Base-by-base conservation (phyloP, 2,329 filamentous ascomycete species). In the Rosellinia necatrix region DNA sequence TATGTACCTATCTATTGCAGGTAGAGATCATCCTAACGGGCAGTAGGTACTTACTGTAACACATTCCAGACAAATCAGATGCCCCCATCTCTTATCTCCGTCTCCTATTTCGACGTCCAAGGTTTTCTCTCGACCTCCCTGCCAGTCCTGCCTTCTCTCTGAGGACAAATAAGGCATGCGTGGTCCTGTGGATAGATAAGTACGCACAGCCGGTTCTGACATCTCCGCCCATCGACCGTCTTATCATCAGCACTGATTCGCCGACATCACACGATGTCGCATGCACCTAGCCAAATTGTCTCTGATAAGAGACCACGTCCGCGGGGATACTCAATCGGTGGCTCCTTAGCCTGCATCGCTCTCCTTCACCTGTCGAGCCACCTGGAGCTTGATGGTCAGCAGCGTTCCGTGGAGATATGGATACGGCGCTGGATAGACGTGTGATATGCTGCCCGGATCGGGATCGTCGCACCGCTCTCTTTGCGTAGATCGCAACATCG, bases 231-330 rank as follows among this genome's bases (percentile, higher is more conserved):
- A 43, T 37, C 53, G 43, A 27, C 54, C 44, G 15, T 25, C 64
- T 66, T 68, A 68, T 67, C 66, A 59, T 44, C 35, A 25, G 48
- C 51, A 47, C 55, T 68, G 60, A 67, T 67, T 66, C 64, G 64
- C 60, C 51, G 44, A 46, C 46, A 24, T 40, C 30, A 42, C 32
- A 42, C 32, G 43, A 52, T 49, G 48, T 15, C 29, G 25, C 43
- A 27, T 53, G 37, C 42, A 50, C 58, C 46, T 53, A 60, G 41
- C n/a, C 54, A 53, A 62, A 67, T 64, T 53, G 40, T 48, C 49
- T 49, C 46, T 61, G 66, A 68, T 68, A 68, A 68, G 64, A 42
- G 42, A 19, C 5, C 17, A 21, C 10, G 24, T 54, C 58, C 58
- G 58, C 58, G 58, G 58, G 56, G 58, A 58, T 60, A 37, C 24